Base-by-base conservation (phyloP, 78 protist species). In the Neovahlkampfia damariscottae region DNA sequence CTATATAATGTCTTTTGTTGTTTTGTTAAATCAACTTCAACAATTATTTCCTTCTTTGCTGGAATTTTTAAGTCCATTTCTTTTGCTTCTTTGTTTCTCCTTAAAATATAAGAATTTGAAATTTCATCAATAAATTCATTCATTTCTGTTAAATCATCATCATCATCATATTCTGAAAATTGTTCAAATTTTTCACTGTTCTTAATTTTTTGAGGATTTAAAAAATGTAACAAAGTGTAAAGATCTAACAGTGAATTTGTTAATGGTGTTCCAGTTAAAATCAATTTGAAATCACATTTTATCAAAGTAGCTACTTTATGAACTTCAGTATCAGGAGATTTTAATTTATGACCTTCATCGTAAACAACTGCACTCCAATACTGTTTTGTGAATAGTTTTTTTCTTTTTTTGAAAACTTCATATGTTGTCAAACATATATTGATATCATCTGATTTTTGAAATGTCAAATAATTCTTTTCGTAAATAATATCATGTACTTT, bases 301-400 rank as follows among this genome's bases (percentile, higher is more conserved):
- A 94, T 84, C 62, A 41, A 6, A 29, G 90, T 73, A 30, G 90
- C 71, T 30, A 77, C 79, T 62, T 39, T 40, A 1, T 90, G 75
- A 38, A 95, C 84, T 66, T 35, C 41, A 8, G 98, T 85, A 40
- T 88, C 29, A 72, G 95, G 95, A 93, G 95, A 97, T 87, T 98
- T 98, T 68, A 98, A 85, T 8, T 96, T 80, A 77, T 96, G 94
- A 6, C 97, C 99, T 88, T 98, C 99, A 79, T 98, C 99, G 72
- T 95, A 73, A 37, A 96, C 74, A 19, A 96, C 8, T 82, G 87
- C 89, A 29, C 69, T 4, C 96, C 96, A 96, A 37, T 67, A 0
- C 72, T 89, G 68, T 79, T 89, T 87, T 50, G 74, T 38, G 36
- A 41, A 9, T 66, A 84, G 86, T 19, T 75, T 67, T n/a, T n/a